Base-by-base conservation (phyloP, 331 rosid genomes). In the Quercus tomentella region DNA sequence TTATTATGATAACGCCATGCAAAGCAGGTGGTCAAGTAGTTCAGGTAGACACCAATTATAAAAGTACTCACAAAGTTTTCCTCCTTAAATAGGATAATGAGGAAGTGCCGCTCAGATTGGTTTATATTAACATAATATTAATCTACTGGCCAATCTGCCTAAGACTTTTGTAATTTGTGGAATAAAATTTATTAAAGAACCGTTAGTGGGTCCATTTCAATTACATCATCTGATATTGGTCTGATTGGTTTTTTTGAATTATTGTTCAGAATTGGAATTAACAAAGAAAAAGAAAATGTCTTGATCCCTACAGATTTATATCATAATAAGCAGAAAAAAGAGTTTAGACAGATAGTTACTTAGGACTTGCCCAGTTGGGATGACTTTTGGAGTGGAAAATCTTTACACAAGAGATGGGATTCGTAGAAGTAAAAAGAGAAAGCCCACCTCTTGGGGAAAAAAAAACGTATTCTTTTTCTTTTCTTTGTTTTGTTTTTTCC, bases 291-390 rank as follows among this genome's bases (percentile, higher is more conserved):
- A 66, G 74, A 35, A 55, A 63, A 52, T 77, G 78, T 84, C 70
- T 77, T 82, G 82, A 89, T 77, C 83, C 67, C 79, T 52, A 51
- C 72, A 79, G 49, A 74, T 57, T 70, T 58, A 78, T 68, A 72
- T 77, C 25, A 77, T 56, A 69, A 79, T 17, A 84, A 76, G 21
- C 61, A 67, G 87, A 76, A 77, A 81, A 69, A 70, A 77, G 81
- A 66, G 81, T 78, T 62, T 41, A 56, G 79, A 84, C 81, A 82
- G 77, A 72, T 78, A 79, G 83, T 83, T 77, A 77, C 81, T 83
- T 77, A 76, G 71, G 81, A 83, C 55, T 68, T 68, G 60, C 78
- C 86, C 74, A 85, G 86, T 82, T 68, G 77, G 78, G 84, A 81
- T 78, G 78, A 63, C 71, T 66, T 79, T 88, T 77, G 41, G 72